Evolutionary conservation across 2,329 filamentous ascomycete species (phyloP), one percentile per base, ranked within the genome.

Genomic region (Fusarium decemcellulare): DNA sequence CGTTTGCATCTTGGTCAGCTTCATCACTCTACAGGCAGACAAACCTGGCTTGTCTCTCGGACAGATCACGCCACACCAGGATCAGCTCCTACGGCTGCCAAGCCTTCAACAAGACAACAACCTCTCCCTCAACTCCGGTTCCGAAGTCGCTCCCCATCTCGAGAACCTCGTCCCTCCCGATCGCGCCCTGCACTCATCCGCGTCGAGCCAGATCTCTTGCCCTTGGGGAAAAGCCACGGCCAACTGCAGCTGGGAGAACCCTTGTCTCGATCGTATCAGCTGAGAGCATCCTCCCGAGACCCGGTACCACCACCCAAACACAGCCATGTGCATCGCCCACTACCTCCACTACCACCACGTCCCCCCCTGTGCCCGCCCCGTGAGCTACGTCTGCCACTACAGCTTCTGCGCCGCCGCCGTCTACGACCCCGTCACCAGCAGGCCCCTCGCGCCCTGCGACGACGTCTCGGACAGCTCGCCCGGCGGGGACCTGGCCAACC

Each of bases 271-370:
- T 68, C 67, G 55, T 64, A 69, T 67, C 52, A 70, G 66, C 70
- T 68, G 23, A 23, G 68, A 57, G 67, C 63, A 58, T 47, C 53
- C 54, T 72, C 59, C 74, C 71, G 69, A 74, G 74, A 76, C 73
- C 73, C 68, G 56, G 29, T 30, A 32, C 46, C 63, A 59, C 59
- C 61, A 74, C 68, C 68, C 48, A 36, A n/a, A 34, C 59, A n/a
- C 34, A 10, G 23, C 42, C 56, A 88, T 88, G 86, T 87, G 85
- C 70, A 81, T 79, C 63, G 83, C 82, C 76, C 83, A 84, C 66
- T 84, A 84, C 70, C 78, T 86, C 43, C 85, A 87, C 71, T 82
- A 86, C 73, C 85, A 88, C 72, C 86, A 86, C 68, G 70, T 82
- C 32, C 73, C 78, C 27, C 82, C 84, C 7, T 86, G 84, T 69